phyloP scores from a whole-genome alignment of 805 yeast genomes.

The Ogataea thermomethanolica region DNA sequence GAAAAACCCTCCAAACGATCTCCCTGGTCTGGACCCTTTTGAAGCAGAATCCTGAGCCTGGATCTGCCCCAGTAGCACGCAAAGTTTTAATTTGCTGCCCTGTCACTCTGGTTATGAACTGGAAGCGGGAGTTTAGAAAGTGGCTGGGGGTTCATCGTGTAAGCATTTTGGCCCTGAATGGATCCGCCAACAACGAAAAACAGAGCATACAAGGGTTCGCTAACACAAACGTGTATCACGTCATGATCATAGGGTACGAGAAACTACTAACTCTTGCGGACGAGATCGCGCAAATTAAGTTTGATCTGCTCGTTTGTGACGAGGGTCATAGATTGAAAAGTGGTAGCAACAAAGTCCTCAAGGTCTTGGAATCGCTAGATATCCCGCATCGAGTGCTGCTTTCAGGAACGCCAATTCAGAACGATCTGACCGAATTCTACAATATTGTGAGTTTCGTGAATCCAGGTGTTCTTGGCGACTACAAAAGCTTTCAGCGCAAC shows the following conservation, averaged over 20 bases:
- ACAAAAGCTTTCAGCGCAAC: conserved; percentile 52
- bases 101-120: conserved; percentile 80
- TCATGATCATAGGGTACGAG: conserved; percentile 85
- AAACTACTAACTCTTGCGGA: conserved; percentile 55
- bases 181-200: conserved; percentile 51
- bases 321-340: conserved; percentile 93
- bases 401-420: conserved; percentile 72
- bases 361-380: conserved; percentile 53
- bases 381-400: conserved; percentile 59
- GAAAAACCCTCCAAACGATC: conserved; percentile 85
- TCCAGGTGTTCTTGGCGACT: conserved; percentile 73
- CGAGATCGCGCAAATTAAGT: conserved; percentile 43
- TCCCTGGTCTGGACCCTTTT: conserved; percentile 79
- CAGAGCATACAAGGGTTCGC: conserved; percentile 58
- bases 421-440: conserved; percentile 80
- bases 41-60: conserved; percentile 54
- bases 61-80: conserved; percentile 37
- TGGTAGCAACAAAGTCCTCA: conserved; percentile 65
- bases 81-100: conserved; percentile 86
- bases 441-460: conserved; percentile 78
- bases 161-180: conserved; percentile 60
- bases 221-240: conserved; percentile 70
- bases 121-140: conserved; percentile 84
- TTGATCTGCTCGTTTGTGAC: conserved; percentile 83
- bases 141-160: conserved; percentile 73